Evolutionary conservation across 768 basidiomycete genomes (phyloP).

Genomic region (Leccinum disarticulatum): DNA sequence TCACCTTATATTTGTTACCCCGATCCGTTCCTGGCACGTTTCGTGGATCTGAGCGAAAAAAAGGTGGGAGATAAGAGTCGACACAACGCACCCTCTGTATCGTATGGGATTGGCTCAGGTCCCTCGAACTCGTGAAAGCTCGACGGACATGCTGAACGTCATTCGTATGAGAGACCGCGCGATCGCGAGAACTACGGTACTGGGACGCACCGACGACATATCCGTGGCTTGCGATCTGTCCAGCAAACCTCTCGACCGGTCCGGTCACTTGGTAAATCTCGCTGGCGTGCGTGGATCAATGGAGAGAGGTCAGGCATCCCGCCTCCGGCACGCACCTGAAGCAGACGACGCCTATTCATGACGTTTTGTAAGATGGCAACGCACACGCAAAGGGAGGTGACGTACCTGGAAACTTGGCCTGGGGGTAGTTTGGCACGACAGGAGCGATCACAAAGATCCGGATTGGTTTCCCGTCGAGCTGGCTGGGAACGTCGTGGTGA

Average conservation of each 20-base stretch:
- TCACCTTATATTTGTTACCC: slow-evolving; percentile 91
- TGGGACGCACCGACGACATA: slow-evolving; percentile 68
- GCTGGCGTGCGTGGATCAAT: slow-evolving; percentile 38
- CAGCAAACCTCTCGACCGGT: slow-evolving; percentile 90
- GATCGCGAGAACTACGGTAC: neutral
- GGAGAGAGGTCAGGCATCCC: neutral
- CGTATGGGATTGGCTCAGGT: slow-evolving; percentile 86
- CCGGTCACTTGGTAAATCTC: slow-evolving; percentile 98
- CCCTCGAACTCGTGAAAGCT: slow-evolving; percentile 92
- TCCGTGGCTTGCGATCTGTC: slow-evolving; percentile 85
- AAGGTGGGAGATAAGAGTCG: neutral
- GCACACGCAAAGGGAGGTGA: neutral
- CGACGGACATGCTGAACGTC: slow-evolving; percentile 67
- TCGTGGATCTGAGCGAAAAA: slow-evolving; percentile 1
- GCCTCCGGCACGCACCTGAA: slow-evolving; percentile 55
- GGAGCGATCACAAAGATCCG: slow-evolving; percentile 85
- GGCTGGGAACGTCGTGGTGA: slow-evolving; percentile 73
- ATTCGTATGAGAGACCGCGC: neutral
- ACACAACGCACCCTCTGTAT: slow-evolving; percentile 62
- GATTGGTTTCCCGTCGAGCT: slow-evolving; percentile 66
- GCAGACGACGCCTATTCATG: slow-evolving; percentile 64
- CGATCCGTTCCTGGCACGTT: slow-evolving; percentile 67
- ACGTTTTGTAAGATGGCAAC: neutral
- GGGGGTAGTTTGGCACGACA: slow-evolving; percentile 74
- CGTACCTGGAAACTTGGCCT: slow-evolving; percentile 86